Evolutionary conservation across 768 basidiomycete species (phyloP), one percentile per base, ranked within the genome.

Genomic region (Boletus rubroflammeus): DNA sequence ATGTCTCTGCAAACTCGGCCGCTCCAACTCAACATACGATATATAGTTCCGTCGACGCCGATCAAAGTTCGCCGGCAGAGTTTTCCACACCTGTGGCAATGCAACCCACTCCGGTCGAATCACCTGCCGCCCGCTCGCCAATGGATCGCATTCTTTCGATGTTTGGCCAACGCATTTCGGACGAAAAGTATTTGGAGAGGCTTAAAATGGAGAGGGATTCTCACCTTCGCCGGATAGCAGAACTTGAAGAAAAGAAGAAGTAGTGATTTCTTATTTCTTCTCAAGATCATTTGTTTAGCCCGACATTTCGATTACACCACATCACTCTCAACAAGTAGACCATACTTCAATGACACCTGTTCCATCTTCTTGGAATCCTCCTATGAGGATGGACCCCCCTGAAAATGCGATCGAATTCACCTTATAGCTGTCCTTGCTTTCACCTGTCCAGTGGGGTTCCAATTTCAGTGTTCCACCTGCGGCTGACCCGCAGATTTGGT

Each of bases 151-250:
- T 85, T 38, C 55, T 72, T 34, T 63, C 65, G 2, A 21, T 57
- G 15, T 59, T 70, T 26, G 65, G 65, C 26, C 73, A 72, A 32
- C 77, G 73, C 47, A 63, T 93, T 4, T 78, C 88, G 6, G 84
- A 93, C 58, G 86, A 92, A 45, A 85, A 88, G 56, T 90, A 90
- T 59, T 59, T 92, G 48, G 66, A 67, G 28, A 79, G 77, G 55
- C 64, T 93, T 63, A 83, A 78, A 65, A 73, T 72, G 49, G 78
- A 84, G 44, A 76, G 87, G 58, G 79, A 81, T 5, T 69, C 67
- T 9, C 73, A 87, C 62, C 63, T 84, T 57, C 73, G 70, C 54
- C 76, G 78, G 53, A 89, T 90, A 67, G 74, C 72, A 47, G 79
- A 82, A 56, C 72, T 91, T 4, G 66, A 66, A 42, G 53, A 47